Conservation (phyloP, 495 filamentous ascomycete genomes). For the Apiosordaria backusii region DNA sequence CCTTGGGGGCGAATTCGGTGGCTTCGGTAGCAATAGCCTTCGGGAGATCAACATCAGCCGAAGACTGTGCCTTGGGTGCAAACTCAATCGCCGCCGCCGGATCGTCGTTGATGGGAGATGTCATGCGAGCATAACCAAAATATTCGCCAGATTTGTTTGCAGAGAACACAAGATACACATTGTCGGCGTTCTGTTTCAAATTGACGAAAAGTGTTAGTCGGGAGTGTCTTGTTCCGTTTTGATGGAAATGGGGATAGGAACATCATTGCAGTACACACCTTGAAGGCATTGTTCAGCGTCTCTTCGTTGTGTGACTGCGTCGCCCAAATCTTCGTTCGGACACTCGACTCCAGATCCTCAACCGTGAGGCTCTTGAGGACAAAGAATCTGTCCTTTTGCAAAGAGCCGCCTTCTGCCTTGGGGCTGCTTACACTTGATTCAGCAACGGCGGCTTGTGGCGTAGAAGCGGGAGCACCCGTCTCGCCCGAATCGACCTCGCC, state of each 20-base stretch:
- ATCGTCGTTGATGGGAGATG: conserved; percentile 76
- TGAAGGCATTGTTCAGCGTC: conserved; percentile 75
- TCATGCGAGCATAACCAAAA: conserved; percentile 93
- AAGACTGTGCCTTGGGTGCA: conserved; percentile 53
- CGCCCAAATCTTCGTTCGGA: conserved; percentile 84
- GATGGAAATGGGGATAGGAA: background rate
- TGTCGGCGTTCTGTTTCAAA: conserved; percentile 62
- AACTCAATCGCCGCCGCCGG: conserved; percentile 64
- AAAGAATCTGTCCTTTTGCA: conserved; percentile 71
- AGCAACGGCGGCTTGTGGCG: background rate
- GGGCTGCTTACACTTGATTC: conserved; percentile 6
- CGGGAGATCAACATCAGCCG: conserved; percentile 61
- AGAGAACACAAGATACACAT: conserved; percentile 95
- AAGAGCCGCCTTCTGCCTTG: conserved; percentile 18
- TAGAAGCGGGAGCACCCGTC: background rate
- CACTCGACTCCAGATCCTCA: conserved; percentile 92
- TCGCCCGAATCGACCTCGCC: background rate
- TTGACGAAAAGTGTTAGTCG: background rate
- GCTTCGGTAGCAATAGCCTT: conserved; percentile 73
- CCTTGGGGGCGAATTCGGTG: conserved; percentile 76
- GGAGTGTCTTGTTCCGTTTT: background rate
- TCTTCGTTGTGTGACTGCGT: conserved; percentile 93
- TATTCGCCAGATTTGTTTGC: conserved; percentile 98
- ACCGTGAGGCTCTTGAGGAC: conserved; percentile 91
- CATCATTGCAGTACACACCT: conserved; percentile 48